These are phyloP conservation scores for Debaryomyces sp. DNA, from an alignment of 1,139 yeast genomes.

Conservation along the genomic window DNA sequence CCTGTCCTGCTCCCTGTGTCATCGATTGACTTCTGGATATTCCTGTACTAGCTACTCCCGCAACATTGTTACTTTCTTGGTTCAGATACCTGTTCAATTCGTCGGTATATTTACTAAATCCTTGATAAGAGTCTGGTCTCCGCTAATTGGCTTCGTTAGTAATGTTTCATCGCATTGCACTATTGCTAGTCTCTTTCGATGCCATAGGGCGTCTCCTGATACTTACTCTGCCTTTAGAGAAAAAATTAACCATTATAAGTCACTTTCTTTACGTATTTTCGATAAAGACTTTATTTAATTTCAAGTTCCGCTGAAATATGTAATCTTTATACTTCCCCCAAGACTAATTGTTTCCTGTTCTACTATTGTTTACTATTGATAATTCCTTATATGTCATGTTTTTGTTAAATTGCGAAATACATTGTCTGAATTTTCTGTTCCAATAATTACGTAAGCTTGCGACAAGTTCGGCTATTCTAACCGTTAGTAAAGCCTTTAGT, in stretches of 20 bases:
- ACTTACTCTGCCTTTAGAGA: constrained; percentile 19
- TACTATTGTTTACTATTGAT: neutral
- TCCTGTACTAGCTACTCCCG: constrained; percentile 30
- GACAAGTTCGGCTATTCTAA: neutral
- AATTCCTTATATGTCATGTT: constrained; percentile 3
- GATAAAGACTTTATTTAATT: neutral
- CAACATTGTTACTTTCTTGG: constrained; percentile 14
- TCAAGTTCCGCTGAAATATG: neutral
- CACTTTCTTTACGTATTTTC: neutral
- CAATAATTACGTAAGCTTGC: neutral
- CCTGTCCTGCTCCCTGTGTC: constrained; percentile 41
- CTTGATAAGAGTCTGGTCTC: constrained; percentile 28
- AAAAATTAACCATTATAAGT: constrained; percentile 13
- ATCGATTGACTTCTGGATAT: constrained; percentile 25
- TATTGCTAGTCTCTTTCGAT: neutral
- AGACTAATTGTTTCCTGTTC: neutral
- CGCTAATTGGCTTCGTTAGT: constrained; percentile 9
- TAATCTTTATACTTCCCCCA: neutral
- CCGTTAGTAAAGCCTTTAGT: neutral
- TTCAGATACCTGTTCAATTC: constrained; percentile 33
- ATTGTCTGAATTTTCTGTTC: constrained; percentile 4
- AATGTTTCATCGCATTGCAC: neutral
- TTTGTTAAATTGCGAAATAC: constrained; percentile 12
- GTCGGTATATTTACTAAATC: constrained; percentile 41
- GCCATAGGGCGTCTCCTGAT: neutral